Evolutionary conservation across 768 basidiomycete genomes (phyloP).

Genomic region (Collybiopsis luxurians): DNA sequence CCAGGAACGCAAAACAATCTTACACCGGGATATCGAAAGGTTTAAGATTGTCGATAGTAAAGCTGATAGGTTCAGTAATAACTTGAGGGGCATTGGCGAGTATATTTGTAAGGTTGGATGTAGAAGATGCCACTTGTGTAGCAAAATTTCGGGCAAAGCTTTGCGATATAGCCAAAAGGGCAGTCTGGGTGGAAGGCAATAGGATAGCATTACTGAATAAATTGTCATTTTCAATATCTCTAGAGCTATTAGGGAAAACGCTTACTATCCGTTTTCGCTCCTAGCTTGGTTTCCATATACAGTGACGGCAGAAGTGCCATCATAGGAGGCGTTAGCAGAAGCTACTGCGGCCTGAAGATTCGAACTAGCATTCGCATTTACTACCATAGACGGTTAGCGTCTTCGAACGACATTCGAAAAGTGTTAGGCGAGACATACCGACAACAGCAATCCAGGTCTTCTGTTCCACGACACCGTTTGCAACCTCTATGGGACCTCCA

Average conservation of each 20-base stretch:
- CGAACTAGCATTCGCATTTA: conserved; percentile 28
- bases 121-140: conserved; percentile 10
- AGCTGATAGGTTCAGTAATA: conserved; percentile 36
- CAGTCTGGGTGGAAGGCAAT: conserved; percentile 11
- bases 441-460: conserved; percentile 44
- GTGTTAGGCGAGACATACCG: conserved; percentile 26
- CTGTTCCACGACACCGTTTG: conserved; percentile 38
- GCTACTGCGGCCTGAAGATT: conserved; percentile 26
- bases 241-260: conserved; percentile 9
- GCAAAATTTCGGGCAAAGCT: conserved; percentile 27
- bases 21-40: conserved; percentile 50
- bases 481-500: conserved; percentile 35
- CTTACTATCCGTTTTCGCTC: conserved; percentile 47
- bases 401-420: no score
- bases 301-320: conserved; percentile 35
- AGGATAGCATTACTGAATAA: conserved; percentile 15
- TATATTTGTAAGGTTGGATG: conserved; percentile 16
- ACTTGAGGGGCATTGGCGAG: conserved; percentile 35
- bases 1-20: conserved; percentile 10
- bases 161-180: conserved; percentile 23
- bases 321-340: conserved; percentile 27
- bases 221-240: not conserved
- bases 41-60: conserved; percentile 34
- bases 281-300: conserved; percentile 36
- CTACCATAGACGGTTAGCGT: conserved; percentile 9